Percentiles rank a stretch among this genome's conserved stretches.
phyloP scores from a whole-genome alignment of 257 asterid genomes.

The Solanum peruvianum region DNA sequence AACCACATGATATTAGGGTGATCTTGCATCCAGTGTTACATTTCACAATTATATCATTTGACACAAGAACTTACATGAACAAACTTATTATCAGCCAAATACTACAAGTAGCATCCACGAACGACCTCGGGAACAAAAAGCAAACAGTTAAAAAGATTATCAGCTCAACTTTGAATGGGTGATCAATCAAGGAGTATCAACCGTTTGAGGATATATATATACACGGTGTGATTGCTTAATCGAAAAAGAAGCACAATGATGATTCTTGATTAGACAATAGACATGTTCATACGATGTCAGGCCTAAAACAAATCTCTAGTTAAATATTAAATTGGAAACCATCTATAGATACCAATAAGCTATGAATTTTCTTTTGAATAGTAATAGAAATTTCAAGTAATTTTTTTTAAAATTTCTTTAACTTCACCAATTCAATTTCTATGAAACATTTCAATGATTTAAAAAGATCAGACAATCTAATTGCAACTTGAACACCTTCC shows the following conservation, averaged over 20 bases:
- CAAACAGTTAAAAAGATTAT: neutral
- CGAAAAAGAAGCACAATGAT: neutral
- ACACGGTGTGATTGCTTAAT: too few relatives aligned
- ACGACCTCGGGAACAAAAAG: neutral
- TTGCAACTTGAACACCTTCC: neutral
- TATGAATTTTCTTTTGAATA: too few relatives aligned
- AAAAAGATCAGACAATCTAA: neutral
- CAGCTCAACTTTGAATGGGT: neutral
- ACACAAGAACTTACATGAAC: neutral
- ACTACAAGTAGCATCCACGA: neutral
- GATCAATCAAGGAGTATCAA: neutral
- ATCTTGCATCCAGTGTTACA: neutral
- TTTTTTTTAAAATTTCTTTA: too few relatives aligned
- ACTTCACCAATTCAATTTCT: neutral
- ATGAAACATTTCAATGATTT: neutral
- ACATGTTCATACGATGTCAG: neutral
- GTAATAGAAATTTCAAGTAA: too few relatives aligned
- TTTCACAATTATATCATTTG: neutral
- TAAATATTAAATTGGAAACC: neutral
- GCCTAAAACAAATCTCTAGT: neutral
- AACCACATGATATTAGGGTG: neutral
- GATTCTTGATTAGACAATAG: neutral
- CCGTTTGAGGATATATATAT: too few relatives aligned
- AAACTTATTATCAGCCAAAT: neutral
- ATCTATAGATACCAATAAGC: neutral